Evolutionary conservation across 2,329 filamentous ascomycete species (phyloP), one percentile per base, ranked within the genome.

Genomic region (Simplicillium sp.): DNA sequence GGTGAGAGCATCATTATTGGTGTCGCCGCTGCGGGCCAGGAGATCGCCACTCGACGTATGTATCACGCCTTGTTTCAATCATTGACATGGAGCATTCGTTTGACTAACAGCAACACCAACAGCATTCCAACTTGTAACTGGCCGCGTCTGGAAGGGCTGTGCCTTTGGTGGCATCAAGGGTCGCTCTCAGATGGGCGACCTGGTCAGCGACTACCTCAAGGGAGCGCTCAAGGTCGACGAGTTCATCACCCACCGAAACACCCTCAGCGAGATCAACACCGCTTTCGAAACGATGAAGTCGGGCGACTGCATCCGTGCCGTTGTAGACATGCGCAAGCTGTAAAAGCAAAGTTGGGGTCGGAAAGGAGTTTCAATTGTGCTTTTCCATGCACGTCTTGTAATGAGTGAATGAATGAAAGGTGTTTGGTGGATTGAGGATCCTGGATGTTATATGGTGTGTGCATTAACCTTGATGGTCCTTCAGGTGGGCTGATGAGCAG

Each of bases 111-210:
- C 5, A 25, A 25, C 20, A n/a, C n/a, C n/a, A 25, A 25, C 20
- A 25, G 87, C 92, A 60, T 98, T 98, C 82, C 92, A 97, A 73
- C 80, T 98, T 47, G 92, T 98, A 53, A 98, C 92, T 35, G 92
- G 92, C 46, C 88, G 92, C 60, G 85, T 94, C 46, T 98, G 92
- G 92, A 94, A 86, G 70, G 92, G 92, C 41, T 97, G 90, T 60
- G 92, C 92, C 14, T 98, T 98, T 57, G 92, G 92, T 52, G 92
- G 92, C 54, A 89, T 98, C 75, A 98, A 97, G 75, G 92, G 92
- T 53, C 89, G 92, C 58, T 82, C 85, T 29, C 92, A 98, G 70
- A 79, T 98, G 50, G 84, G 85, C 37, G 81, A 75, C 44, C 80
- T 98, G 33, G 88, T 98, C 17, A 70, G 80, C 51, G 90, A 97